These are phyloP conservation scores for Trichosanthes truncata DNA, from an alignment of 306 rosid genomes.

Conservation along the genomic window DNA sequence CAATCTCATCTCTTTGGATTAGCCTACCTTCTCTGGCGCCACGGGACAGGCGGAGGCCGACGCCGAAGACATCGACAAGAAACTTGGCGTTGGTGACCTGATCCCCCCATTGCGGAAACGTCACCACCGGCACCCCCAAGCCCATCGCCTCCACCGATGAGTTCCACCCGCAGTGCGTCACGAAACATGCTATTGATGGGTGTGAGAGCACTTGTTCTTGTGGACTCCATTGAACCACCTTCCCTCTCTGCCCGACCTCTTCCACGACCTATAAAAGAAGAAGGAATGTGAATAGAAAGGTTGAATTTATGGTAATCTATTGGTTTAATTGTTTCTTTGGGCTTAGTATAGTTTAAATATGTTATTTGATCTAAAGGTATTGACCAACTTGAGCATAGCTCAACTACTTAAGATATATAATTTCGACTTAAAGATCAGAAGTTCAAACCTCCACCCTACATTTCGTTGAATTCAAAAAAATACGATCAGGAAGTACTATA, in stretches of 20 bases:
- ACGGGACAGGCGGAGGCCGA: conserved; percentile 33
- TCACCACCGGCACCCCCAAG: conserved; percentile 32
- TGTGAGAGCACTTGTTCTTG: conserved; percentile 29
- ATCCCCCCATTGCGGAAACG: conserved; percentile 48
- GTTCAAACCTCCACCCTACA: no score
- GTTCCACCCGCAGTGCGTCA: conserved; percentile 63
- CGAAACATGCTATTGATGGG: conserved; percentile 25
- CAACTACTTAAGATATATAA: no score
- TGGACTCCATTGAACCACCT: conserved; percentile 30
- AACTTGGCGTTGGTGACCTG: conserved; percentile 43
- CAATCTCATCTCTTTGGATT: conserved; percentile 35
- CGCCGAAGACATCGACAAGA: conserved; percentile 35
- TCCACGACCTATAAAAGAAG: not conserved
- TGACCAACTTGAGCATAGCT: no score
- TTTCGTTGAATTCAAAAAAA: no score
- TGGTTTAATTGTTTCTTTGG: no score
- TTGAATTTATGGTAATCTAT: not conserved
- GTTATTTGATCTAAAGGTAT: no score
- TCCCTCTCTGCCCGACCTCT: conserved; percentile 14
- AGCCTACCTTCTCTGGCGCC: conserved; percentile 20
- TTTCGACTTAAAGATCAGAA: no score
- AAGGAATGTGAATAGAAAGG: not conserved
- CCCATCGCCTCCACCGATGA: conserved; percentile 41
- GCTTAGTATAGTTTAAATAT: no score
- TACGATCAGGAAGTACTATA: no score